Evolutionary conservation across 768 basidiomycete species (phyloP).

Genomic region (Boletus rex-veris): DNA sequence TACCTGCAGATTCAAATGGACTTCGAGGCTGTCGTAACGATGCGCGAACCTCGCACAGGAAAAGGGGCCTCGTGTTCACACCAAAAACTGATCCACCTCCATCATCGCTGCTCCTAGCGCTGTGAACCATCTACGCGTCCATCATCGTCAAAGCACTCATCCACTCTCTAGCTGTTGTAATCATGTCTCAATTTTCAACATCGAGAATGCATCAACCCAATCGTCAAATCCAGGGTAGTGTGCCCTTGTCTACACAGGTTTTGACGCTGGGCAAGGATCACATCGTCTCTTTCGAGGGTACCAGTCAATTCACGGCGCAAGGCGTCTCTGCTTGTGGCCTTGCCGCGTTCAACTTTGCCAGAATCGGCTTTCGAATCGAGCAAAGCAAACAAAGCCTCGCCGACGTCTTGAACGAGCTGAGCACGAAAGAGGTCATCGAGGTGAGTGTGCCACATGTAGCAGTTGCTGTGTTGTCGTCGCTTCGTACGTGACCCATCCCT

Average conservation of each 20-base stretch:
- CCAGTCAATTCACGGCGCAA: conserved; percentile 53
- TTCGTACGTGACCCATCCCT: background rate
- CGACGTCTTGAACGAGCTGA: conserved; percentile 21
- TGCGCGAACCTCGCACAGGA: background rate
- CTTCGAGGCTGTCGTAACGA: no score
- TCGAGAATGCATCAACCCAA: background rate
- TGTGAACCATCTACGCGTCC: no score
- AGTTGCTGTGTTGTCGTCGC: background rate
- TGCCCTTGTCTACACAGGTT: conserved; percentile 11
- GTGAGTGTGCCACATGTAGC: conserved; percentile 13
- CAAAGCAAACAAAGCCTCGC: background rate
- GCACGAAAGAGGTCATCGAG: conserved; percentile 24
- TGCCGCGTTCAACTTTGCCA: conserved; percentile 62
- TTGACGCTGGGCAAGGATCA: conserved; percentile 30
- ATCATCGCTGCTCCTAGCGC: no score
- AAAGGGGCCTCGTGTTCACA: background rate
- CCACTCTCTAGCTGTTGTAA: background rate
- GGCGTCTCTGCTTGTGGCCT: conserved; percentile 58
- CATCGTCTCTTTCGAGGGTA: conserved; percentile 46
- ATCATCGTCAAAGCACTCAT: no score
- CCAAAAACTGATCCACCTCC: no score
- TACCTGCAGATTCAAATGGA: no score
- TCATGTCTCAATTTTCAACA: conserved; percentile 2
- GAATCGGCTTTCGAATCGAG: conserved; percentile 41
- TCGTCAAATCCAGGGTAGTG: background rate